Base-by-base conservation (phyloP, 2,329 filamentous ascomycete species). In the Aspergillus ochraceoroseus region DNA sequence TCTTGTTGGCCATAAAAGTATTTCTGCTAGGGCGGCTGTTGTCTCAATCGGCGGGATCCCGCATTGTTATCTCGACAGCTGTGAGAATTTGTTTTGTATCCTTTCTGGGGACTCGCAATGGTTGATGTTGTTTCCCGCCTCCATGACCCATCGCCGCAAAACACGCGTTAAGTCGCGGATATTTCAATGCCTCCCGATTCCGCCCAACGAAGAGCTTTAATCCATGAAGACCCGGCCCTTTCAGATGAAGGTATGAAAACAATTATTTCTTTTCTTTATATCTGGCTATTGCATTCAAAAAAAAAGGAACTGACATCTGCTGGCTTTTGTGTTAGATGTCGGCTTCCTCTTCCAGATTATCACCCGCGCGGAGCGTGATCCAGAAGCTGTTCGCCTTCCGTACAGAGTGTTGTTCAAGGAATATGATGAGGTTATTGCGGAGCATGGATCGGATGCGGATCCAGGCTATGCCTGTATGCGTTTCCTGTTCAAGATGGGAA, bases 381-480 rank as follows among this genome's bases (percentile, higher is more conserved):
- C 78, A 1, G 76, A 81, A 41, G 74, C 74, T 33, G 77, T 83
- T 53, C 75, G 77, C 40, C 72, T 84, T 14, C 82, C 85, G 3
- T 87, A 83, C 43, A 80, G 81, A 57, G 86, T 87, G 7, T 75
- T 95, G 12, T 94, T 94, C 65, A 74, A 76, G 38, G 86, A 87
- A 19, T 94, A 94, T 59, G 83, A 92, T 57, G 73, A 78, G 41
- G 74, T 89, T 28, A 75, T 94, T n/a, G 77, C 77, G 4, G 71
- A 79, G 49, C 71, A 85, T 68, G 83, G 80, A 39, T 70, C 87
- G 49, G 75, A 86, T 44, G 74, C 79, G n/a, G 80, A 85, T 54
- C 74, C 83, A 51, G 85, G 89, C 55, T 80, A 81, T 53, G 79
- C 84, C 52, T 82, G 88, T 56, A 80, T 87, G 49, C 79, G 83